Base-by-base conservation (phyloP, 495 filamentous ascomycete genomes). In the Clavariopsis aquatica region DNA sequence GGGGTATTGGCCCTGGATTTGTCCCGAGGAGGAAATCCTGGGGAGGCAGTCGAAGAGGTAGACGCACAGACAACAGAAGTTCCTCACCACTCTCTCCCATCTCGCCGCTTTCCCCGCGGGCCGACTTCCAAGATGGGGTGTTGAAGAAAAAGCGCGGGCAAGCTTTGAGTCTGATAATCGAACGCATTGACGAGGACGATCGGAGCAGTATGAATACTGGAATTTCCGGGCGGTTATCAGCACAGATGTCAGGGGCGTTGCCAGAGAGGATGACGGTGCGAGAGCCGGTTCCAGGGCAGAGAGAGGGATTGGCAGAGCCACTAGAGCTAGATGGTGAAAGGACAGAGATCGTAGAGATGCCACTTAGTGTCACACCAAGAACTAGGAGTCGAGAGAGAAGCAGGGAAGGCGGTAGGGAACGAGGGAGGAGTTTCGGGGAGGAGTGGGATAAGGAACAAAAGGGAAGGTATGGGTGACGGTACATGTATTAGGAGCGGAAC, bases 221-320 rank as follows among this genome's bases (percentile, higher is more conserved):
- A n/a, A n/a, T n/a, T n/a, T n/a, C n/a, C n/a, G 38, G 7, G 23
- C n/a, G 46, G n/a, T 10, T 7, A 2, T 19, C 15, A 52, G 22
- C 12, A 17, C 5, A 17, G 17, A 47, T 47, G 45, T 47, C 22
- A 7, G 17, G 17, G 19, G 45, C 45, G 45, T 47, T 47, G 45
- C 22, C 49, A 15, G 19, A 52, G 7, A 28, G 51, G 24, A 53
- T 49, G 36, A 51, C 47, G 26, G 41, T 57, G 13, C 20, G 31
- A 4, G 64, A 67, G 53, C 64, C 64, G 51, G 64, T 67, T 3
- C 64, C 64, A 26, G 64, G 64, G 46, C 64, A 67, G 46, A 51
- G 36, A 23, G 64, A 67, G 31, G 64, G 64, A 26, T 34, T 67
- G 28, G 64, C 38, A 4, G 59, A 60, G 49, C 22, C 64, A 23